Percentiles rank a stretch among this genome's conserved stretches.
These are phyloP conservation scores for Ganoderma lucidum DNA, from an alignment of 1,284 basidiomycete genomes.

Conservation along the genomic window DNA sequence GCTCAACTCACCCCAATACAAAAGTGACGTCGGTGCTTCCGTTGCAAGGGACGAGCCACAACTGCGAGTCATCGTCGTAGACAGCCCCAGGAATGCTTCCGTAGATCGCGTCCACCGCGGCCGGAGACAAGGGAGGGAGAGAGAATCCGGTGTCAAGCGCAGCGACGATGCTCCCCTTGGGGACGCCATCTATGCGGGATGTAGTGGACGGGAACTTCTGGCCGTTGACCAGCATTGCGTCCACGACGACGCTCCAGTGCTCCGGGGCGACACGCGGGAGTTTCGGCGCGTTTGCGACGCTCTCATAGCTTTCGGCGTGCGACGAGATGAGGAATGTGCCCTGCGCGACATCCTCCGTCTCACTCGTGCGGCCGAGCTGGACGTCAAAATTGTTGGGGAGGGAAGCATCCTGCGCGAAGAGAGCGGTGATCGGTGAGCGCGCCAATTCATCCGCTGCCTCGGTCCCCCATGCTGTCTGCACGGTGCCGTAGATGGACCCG, in stretches of 20 bases:
- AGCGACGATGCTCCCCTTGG: conserved; percentile 39
- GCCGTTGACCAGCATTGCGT: conserved; percentile 42
- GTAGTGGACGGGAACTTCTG: conserved; percentile 38
- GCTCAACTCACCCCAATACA: conserved; percentile 37
- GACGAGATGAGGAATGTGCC: conserved; percentile 43
- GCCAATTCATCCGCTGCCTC: conserved; percentile 31
- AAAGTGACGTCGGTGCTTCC: conserved; percentile 36
- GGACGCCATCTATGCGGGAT: conserved; percentile 37
- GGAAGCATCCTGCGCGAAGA: conserved; percentile 37
- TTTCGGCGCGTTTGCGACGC: conserved; percentile 36
- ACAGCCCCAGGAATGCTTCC: conserved; percentile 37
- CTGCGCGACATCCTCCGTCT: conserved; percentile 35
- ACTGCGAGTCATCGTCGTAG: conserved; percentile 29
- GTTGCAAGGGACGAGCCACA: conserved; percentile 40
- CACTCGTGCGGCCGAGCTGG: conserved; percentile 38
- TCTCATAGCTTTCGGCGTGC: conserved; percentile 35
- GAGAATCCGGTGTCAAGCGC: conserved; percentile 44
- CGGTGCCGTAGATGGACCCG: conserved; percentile 57
- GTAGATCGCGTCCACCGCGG: conserved; percentile 43
- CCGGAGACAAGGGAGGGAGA: conserved; percentile 37
- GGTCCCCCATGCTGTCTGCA: conserved; percentile 59
- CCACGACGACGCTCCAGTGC: conserved; percentile 41
- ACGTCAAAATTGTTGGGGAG: conserved; percentile 42
- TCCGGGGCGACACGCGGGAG: conserved; percentile 56
- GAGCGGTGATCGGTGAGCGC: conserved; percentile 15